Evolutionary conservation across 177 flowering plant species (phyloP), one percentile per base, ranked within the genome.

Genomic region (Tripterygium wilfordii): DNA sequence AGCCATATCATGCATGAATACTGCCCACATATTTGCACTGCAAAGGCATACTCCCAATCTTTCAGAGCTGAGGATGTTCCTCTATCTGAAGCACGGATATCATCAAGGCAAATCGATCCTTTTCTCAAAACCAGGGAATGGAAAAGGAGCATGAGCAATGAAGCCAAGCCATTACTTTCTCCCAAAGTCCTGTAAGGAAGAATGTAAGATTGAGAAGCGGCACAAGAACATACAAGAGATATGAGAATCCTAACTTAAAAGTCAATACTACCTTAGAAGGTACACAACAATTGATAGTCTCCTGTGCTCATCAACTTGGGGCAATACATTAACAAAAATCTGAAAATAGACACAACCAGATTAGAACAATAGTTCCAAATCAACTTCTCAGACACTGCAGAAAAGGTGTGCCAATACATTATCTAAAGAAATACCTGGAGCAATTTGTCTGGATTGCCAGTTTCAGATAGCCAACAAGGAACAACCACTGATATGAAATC

Each of bases 1-100:
- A 92, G 96, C 98, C 98, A 92, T 42, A 73, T 77, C 47, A 46
- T 60, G 69, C 82, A 76, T 4, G 95, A 73, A 74, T 80, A 88
- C 54, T 92, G 90, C 56, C 70, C 85, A 61, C 70, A 77, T 10
- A 92, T 46, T 57, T 77, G 80, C 41, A 62, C 9, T 0, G 88
- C 83, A 70, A 88, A 79, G 31, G 31, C 41, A 52, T 74, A 84
- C 58, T 88, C 98, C 98, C 98, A 88, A 57, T 80, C 84, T 48
- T 16, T 56, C 26, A 25, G 56, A 17, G 46, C 27, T 17, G 41
- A 27, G 26, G 71, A 62, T 23, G 41, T 40, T 42, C 63, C 38
- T 20, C 25, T 35, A 26, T 64, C 62, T 3, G 58, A 55, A 36
- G 51, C 20, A 12, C 15, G 25, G 4, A 4, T 16, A 24, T 49